phyloP scores from a whole-genome alignment of 352 stramenopile genomes.

The Phytophthora aleatoria region DNA sequence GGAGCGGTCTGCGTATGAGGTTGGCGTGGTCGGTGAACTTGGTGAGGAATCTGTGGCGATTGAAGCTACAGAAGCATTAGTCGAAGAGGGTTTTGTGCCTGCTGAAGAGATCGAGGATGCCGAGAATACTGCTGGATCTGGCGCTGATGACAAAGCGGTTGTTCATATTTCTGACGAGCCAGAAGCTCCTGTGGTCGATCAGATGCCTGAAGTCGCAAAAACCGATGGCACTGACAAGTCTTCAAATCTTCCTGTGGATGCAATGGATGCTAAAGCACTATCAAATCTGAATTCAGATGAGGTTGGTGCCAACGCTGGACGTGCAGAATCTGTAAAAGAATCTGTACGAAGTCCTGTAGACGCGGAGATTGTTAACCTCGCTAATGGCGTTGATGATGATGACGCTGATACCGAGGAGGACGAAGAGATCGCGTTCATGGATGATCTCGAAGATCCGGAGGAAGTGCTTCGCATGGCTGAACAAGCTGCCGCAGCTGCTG shows the following conservation, averaged over 20 bases:
- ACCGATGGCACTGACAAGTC: too few relatives aligned
- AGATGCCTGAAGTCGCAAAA: too few relatives aligned
- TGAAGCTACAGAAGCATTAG: conserved; percentile 16
- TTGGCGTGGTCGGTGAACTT: conserved; percentile 9
- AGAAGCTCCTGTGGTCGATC: too few relatives aligned
- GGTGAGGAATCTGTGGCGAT: conserved; percentile 19
- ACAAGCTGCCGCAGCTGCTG: conserved; percentile 27
- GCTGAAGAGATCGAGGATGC: neutral
- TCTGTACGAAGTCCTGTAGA: too few relatives aligned
- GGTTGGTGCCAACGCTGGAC: too few relatives aligned
- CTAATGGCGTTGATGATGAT: neutral
- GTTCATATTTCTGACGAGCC: too few relatives aligned
- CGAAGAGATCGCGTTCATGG: conserved; percentile 41
- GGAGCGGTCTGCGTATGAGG: conserved; percentile 9
- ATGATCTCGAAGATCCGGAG: conserved; percentile 34
- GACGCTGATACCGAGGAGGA: conserved; percentile 16
- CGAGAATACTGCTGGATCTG: neutral
- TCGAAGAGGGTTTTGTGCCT: neutral
- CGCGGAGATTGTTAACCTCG: too few relatives aligned
- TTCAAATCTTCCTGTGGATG: too few relatives aligned
- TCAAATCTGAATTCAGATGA: too few relatives aligned
- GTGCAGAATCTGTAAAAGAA: too few relatives aligned
- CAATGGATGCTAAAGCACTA: too few relatives aligned
- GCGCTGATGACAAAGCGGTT: neutral
- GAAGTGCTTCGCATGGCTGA: conserved; percentile 40